These are phyloP conservation scores for Hypericum androsaemum DNA, from an alignment of 345 rosid genomes.

Conservation along the genomic window DNA sequence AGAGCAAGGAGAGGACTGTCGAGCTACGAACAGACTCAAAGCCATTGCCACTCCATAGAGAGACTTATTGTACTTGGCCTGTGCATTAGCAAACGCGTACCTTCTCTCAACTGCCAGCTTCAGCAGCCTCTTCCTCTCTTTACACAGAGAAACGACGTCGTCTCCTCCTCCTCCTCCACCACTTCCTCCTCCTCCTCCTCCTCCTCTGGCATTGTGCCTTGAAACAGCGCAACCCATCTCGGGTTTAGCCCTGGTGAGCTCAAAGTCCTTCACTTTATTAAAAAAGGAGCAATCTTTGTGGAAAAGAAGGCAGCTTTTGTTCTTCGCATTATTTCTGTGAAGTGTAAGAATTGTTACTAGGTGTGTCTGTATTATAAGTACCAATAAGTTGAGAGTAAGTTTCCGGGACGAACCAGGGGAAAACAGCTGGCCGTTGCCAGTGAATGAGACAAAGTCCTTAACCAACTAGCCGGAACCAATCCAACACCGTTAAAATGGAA, in stretches of 20 bases:
- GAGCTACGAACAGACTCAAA: slow-evolving; percentile 24
- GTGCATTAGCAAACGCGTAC: slow-evolving; percentile 33
- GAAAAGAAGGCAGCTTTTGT: no score
- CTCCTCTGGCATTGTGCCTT: slow-evolving; percentile 2
- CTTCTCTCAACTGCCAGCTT: slow-evolving; percentile 28
- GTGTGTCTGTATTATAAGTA: not conserved
- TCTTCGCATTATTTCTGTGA: no score
- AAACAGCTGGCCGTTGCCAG: slow-evolving; percentile 16
- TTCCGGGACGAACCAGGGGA: not conserved
- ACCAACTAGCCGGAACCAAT: not conserved
- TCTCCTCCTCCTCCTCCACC: slow-evolving; percentile 28
- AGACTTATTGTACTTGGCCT: slow-evolving; percentile 31
- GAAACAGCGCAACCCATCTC: slow-evolving; percentile 3
- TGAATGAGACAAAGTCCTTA: slow-evolving; percentile 8
- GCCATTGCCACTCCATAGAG: slow-evolving; percentile 33
- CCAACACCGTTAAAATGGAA: no score
- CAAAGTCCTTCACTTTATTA: no score
- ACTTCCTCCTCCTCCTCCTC: slow-evolving; percentile 25
- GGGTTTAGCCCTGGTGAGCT: not conserved
- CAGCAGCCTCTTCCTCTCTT: slow-evolving; percentile 28
- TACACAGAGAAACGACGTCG: slow-evolving; percentile 24
- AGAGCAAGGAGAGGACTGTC: slow-evolving; percentile 31
- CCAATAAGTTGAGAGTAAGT: slow-evolving; percentile 1
- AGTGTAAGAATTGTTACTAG: no score
- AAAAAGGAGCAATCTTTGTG: no score